A percentile compares a stretch with the other conserved stretches of the same genome.
phyloP scores from a whole-genome alignment of 768 basidiomycete species.

The Lactarius pseudohatsudake region DNA sequence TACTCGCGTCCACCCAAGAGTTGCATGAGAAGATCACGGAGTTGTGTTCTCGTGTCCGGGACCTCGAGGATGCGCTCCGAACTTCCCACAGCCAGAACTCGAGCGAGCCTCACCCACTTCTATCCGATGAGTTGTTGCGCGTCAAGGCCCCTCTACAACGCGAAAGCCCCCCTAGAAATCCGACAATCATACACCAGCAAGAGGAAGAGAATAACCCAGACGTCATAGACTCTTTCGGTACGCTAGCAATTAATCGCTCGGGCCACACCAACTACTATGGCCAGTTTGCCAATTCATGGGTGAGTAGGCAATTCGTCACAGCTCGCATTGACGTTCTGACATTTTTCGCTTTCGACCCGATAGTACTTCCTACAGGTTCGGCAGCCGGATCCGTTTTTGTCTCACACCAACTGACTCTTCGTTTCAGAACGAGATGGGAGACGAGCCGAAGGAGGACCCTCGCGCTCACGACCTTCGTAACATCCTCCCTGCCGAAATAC shows the following conservation, averaged over 20 bases:
- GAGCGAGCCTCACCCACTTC: constrained; percentile 60
- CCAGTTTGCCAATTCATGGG: constrained; percentile 75
- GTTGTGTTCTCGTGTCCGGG: constrained; percentile 68
- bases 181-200: constrained; percentile 42
- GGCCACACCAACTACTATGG: constrained; percentile 78
- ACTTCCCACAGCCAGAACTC: constrained; percentile 58
- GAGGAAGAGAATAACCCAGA: constrained; percentile 67
- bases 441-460: constrained; percentile 50
- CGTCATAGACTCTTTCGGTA: constrained; percentile 77
- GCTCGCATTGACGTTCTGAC: constrained; percentile 20
- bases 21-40: constrained; percentile 80
- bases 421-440: constrained; percentile 63
- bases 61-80: constrained; percentile 72
- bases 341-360: constrained; percentile 19
- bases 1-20: constrained; percentile 77
- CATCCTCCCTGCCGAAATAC: constrained; percentile 60
- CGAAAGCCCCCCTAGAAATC: constrained; percentile 40
- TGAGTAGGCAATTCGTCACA: constrained; percentile 38
- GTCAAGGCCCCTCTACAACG: constrained; percentile 77
- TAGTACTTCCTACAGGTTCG: constrained; percentile 76
- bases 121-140: constrained; percentile 68
- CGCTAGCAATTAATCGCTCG: constrained; percentile 67
- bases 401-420: constrained; percentile 19
- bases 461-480: constrained; percentile 50
- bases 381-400: constrained; percentile 12